A percentile compares a stretch with the other conserved stretches of the same genome.
Conservation (phyloP, 768 basidiomycete species). For the Macrolepiota dolichaula region DNA sequence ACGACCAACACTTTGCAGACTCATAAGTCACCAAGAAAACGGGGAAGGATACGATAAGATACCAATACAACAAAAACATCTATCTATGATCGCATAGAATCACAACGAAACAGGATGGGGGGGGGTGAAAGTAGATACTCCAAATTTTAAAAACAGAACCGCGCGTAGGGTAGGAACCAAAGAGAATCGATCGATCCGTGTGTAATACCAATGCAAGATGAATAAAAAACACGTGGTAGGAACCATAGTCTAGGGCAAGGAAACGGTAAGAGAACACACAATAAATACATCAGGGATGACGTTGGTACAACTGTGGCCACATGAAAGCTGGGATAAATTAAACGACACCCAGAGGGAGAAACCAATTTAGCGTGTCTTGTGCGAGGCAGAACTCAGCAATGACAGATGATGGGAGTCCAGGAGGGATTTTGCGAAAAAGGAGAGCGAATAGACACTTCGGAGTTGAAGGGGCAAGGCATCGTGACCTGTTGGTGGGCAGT, state of each 20-base stretch:
- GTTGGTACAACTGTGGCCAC: not conserved
- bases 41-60: not conserved
- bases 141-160: not conserved
- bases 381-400: not conserved
- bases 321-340: not conserved
- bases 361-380: no score
- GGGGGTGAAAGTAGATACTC: not conserved
- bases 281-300: not conserved
- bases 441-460: not conserved
- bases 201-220: not conserved
- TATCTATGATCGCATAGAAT: not conserved
- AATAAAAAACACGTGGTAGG: no score
- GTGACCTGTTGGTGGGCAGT: not conserved
- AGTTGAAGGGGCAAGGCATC: not conserved
- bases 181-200: not conserved
- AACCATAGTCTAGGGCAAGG: not conserved
- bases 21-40: not conserved
- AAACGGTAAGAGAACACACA: not conserved
- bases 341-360: not conserved
- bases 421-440: not conserved
- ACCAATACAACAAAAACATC: not conserved
- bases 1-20: no score
- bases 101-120: not conserved
- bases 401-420: not conserved
- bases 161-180: not conserved